phyloP scores from a whole-genome alignment of 2,329 filamentous ascomycete species.

The Raffaelea deltoideospora region DNA sequence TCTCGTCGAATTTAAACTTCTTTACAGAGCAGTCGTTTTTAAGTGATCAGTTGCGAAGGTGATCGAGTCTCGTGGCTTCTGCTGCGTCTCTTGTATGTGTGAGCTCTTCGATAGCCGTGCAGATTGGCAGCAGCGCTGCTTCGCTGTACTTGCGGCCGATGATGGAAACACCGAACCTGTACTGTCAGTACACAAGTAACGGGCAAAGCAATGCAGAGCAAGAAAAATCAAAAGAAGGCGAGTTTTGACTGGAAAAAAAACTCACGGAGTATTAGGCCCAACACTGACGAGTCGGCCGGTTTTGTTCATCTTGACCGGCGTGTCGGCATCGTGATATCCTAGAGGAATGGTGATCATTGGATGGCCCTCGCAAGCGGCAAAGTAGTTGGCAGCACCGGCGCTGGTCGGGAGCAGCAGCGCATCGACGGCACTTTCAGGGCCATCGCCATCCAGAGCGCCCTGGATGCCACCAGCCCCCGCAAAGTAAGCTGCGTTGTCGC shows the following conservation, averaged over 20 bases:
- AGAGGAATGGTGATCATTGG: conserved; percentile 51
- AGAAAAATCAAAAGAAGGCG: too few species aligned
- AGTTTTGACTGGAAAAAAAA: neutral
- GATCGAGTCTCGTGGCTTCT: conserved; percentile 8
- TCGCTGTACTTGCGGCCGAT: conserved; percentile 47
- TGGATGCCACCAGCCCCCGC: conserved; percentile 45
- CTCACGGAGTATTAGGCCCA: conserved; percentile 28
- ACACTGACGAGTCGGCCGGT: conserved; percentile 30
- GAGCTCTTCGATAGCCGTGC: conserved; percentile 54
- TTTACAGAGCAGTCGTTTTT: too few species aligned
- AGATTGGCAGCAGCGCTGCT: conserved; percentile 44
- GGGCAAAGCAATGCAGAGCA: too few species aligned
- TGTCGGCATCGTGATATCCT: conserved; percentile 37
- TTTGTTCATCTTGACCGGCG: conserved; percentile 26
- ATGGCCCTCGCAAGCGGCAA: conserved; percentile 39
- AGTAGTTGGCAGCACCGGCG: conserved; percentile 36
- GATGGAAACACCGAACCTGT: conserved; percentile 44
- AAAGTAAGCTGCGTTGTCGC: conserved; percentile 11
- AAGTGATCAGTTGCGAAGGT: conserved; percentile 1
- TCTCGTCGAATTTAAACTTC: neutral
- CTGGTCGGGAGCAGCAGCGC: conserved; percentile 44
- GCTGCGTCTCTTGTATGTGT: conserved; percentile 19
- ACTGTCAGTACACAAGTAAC: neutral
- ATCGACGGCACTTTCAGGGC: conserved; percentile 39
- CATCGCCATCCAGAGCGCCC: conserved; percentile 22